A percentile compares a stretch with the other conserved stretches of the same genome.
Evolutionary conservation across 164 flowering plant genomes (phyloP).

Genomic region (Platanus orientalis): DNA sequence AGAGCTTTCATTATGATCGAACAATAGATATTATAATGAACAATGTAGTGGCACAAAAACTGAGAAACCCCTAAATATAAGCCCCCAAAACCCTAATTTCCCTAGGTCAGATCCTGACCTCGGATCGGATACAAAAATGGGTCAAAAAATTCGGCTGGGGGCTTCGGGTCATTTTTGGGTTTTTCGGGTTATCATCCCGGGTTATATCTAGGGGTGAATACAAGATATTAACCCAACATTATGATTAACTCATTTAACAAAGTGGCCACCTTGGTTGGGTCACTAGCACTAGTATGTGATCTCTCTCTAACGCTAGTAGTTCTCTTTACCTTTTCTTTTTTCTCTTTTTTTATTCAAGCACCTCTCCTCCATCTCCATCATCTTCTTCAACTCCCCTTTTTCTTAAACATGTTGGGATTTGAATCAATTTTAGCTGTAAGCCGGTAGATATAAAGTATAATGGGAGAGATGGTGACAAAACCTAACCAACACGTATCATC

Average conservation of each 20-base stretch:
- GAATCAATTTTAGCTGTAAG: constrained; percentile 27
- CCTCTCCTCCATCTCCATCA: neutral
- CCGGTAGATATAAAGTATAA: constrained; percentile 16
- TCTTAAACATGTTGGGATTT: neutral
- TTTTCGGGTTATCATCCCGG: no score
- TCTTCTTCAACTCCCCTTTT: constrained; percentile 1
- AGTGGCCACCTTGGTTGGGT: constrained; percentile 36
- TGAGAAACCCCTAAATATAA: no score
- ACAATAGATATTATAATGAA: no score
- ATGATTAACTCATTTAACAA: constrained; percentile 23
- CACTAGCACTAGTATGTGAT: constrained; percentile 31
- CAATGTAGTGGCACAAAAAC: no score
- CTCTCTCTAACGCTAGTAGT: constrained; percentile 33
- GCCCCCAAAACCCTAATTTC: no score
- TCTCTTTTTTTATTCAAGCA: neutral
- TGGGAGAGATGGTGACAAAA: constrained; percentile 49
- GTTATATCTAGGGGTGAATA: no score
- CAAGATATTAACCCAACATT: no score
- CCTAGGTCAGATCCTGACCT: no score
- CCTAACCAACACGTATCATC: constrained; percentile 26
- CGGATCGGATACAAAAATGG: no score
- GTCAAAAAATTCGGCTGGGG: no score
- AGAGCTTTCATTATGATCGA: no score
- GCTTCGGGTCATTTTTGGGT: no score
- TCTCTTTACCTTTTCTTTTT: constrained; percentile 8